Evolutionary conservation across 257 asterid genomes (phyloP).

Genomic region (Ilex aquifolium): DNA sequence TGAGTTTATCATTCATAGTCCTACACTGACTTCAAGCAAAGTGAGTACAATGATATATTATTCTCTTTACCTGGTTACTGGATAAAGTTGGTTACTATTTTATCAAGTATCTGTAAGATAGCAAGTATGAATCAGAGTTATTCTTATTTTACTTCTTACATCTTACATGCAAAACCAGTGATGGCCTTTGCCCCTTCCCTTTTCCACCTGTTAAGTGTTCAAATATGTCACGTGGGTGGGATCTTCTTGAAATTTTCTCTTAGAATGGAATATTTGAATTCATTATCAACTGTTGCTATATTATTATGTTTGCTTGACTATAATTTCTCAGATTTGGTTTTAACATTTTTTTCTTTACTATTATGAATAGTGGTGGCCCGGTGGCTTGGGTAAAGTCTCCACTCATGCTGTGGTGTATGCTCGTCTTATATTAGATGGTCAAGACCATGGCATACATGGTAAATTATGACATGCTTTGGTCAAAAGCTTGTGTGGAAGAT

Average conservation of each 20-base stretch:
- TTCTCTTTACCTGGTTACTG: background rate
- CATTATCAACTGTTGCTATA: background rate
- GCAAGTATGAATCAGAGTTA: too few species aligned
- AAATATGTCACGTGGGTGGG: too few species aligned
- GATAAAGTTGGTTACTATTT: too few species aligned
- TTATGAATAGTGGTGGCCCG: slow-evolving; percentile 94
- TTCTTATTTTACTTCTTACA: too few species aligned
- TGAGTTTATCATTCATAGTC: slow-evolving; percentile 91
- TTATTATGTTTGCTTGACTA: background rate
- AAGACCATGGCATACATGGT: slow-evolving; percentile 91
- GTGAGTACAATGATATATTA: slow-evolving; percentile 31
- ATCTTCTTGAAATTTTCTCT: too few species aligned
- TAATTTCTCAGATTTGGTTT: background rate
- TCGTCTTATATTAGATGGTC: slow-evolving; percentile 72
- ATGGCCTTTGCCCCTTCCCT: too few species aligned
- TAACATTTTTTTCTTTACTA: background rate
- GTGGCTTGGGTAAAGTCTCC: slow-evolving; percentile 96
- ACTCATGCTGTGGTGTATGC: slow-evolving; percentile 92
- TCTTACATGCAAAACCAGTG: too few species aligned
- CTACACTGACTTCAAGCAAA: slow-evolving; percentile 96
- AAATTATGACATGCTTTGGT: slow-evolving; percentile 10
- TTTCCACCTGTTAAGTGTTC: too few species aligned
- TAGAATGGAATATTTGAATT: too few species aligned
- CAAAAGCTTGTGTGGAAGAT: background rate
- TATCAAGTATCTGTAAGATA: too few species aligned